Evolutionary conservation across 768 basidiomycete genomes (phyloP).

Genomic region (Galerina marginata): DNA sequence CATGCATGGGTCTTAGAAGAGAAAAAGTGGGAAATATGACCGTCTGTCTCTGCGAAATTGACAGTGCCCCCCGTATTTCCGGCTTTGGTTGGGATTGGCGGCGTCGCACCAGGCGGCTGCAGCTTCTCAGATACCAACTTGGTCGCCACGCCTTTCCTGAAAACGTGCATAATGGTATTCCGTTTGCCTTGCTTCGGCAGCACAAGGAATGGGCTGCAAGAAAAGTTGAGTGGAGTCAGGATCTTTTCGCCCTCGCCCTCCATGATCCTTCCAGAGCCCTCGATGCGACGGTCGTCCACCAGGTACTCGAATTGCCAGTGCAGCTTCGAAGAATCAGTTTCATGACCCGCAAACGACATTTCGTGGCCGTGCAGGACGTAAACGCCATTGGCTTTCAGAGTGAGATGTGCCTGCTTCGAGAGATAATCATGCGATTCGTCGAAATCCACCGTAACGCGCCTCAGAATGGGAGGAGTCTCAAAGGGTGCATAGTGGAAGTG

Average conservation of each 20-base stretch:
- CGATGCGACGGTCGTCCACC: constrained; percentile 62
- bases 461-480: constrained; percentile 69
- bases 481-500: constrained; percentile 76
- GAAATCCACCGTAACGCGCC: constrained; percentile 68
- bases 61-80: background rate
- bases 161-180: constrained; percentile 68
- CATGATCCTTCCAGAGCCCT: constrained; percentile 49
- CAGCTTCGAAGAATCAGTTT: constrained; percentile 45
- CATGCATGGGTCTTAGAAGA: constrained; percentile 17
- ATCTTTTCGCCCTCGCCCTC: constrained; percentile 80
- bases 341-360: constrained; percentile 27
- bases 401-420: constrained; percentile 74
- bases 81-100: background rate
- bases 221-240: constrained; percentile 74
- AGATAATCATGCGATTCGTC: constrained; percentile 77
- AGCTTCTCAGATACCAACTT: constrained; percentile 70
- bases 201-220: constrained; percentile 73
- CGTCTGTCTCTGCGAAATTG: constrained; percentile 2
- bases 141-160: constrained; percentile 71
- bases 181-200: constrained; percentile 69
- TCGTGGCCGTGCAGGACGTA: constrained; percentile 78
- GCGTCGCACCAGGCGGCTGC: constrained; percentile 37
- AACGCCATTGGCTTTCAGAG: constrained; percentile 72
- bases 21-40: constrained; percentile 11
- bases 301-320: constrained; percentile 83